Evolutionary conservation across 768 basidiomycete species (phyloP).

Genomic region (Fibroporia radiculosa): DNA sequence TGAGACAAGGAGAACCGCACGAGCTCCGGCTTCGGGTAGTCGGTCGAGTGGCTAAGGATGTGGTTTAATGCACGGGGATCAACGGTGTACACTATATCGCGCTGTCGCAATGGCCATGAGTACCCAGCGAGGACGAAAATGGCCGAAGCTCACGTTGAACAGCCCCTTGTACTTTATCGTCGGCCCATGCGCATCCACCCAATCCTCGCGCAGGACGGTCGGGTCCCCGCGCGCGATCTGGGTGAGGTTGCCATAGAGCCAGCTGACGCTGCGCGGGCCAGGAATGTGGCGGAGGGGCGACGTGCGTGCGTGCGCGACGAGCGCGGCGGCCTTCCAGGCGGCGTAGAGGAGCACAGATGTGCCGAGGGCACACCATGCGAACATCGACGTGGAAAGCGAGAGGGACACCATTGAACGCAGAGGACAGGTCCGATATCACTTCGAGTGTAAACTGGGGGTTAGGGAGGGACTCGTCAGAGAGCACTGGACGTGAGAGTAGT

Average conservation of each 20-base stretch:
- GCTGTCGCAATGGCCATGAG: not conserved
- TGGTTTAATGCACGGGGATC: constrained; percentile 61
- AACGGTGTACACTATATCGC: constrained; percentile 13
- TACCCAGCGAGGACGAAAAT: not conserved
- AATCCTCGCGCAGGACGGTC: constrained; percentile 19
- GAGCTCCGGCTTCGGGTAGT: constrained; percentile 48
- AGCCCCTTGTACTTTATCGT: constrained; percentile 8
- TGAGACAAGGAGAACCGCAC: constrained; percentile 29
- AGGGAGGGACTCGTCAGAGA: too few species aligned
- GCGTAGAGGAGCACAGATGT: too few species aligned
- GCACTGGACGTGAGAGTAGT: too few species aligned
- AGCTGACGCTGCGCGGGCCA: constrained; percentile 36
- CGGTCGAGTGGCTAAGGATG: constrained; percentile 46
- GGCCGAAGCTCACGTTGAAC: constrained; percentile 5
- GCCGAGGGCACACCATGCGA: too few species aligned
- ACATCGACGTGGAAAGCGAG: too few species aligned
- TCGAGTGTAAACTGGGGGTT: too few species aligned
- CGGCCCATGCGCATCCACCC: constrained; percentile 5
- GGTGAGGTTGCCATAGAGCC: constrained; percentile 41
- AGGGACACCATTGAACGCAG: too few species aligned
- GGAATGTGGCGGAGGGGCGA: constrained; percentile 43
- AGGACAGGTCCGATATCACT: too few species aligned
- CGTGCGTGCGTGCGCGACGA: too few species aligned
- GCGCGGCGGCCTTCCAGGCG: too few species aligned
- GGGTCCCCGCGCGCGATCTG: constrained; percentile 37